Evolutionary conservation across 345 rosid genomes (phyloP).

Genomic region (Eucalyptus dawsonii): DNA sequence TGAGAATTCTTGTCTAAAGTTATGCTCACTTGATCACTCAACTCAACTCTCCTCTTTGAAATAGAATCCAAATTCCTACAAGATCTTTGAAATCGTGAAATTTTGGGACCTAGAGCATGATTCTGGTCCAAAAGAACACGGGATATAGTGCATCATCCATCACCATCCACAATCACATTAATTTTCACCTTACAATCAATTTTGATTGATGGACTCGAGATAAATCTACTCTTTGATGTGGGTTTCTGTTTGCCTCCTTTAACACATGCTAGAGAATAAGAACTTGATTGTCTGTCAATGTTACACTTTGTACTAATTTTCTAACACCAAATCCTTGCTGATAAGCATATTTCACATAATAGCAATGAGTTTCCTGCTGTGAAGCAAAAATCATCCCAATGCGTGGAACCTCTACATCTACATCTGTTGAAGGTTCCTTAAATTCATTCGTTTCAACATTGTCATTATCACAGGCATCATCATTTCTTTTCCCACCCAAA

Average conservation of each 20-base stretch:
- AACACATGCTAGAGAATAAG: too few relatives aligned
- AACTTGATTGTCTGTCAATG: neutral
- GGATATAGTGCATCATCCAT: neutral
- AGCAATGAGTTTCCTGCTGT: neutral
- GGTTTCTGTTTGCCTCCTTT: too few relatives aligned
- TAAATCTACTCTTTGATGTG: too few relatives aligned
- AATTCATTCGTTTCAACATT: neutral
- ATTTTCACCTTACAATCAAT: too few relatives aligned
- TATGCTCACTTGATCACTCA: neutral
- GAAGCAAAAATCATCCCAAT: constrained; percentile 1
- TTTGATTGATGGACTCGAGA: too few relatives aligned
- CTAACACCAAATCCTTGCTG: neutral
- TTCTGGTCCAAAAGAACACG: constrained; percentile 1
- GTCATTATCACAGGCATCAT: neutral
- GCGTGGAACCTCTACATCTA: neutral
- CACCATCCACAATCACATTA: too few relatives aligned
- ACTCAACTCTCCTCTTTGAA: neutral
- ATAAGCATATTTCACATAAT: neutral
- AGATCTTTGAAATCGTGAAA: neutral
- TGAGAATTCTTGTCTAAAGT: neutral
- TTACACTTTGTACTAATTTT: neutral
- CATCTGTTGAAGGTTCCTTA: neutral
- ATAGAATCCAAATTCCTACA: neutral
- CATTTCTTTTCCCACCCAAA: neutral
- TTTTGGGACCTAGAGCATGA: neutral